Base-by-base conservation (phyloP, 495 filamentous ascomycete genomes). In the Chaetomium tenue region DNA sequence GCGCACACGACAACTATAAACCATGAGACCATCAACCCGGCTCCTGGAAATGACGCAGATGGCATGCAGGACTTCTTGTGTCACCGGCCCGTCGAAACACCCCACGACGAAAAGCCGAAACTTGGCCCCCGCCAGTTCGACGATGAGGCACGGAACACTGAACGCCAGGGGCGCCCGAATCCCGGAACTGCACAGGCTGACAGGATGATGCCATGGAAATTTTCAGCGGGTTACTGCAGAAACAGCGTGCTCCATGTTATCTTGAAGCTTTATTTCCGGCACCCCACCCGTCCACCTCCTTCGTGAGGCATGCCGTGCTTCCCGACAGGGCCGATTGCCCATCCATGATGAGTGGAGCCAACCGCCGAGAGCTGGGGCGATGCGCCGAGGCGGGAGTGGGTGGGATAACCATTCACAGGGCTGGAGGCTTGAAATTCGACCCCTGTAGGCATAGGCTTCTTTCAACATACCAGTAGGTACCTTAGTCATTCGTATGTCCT, bases 291-390 rank as follows among this genome's bases (percentile, higher is more conserved):
- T 22, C 46, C 46, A 23, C 20, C 46, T 63, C 23, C 52, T 55
- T n/a, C 37, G 46, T 20, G 8, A 18, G 23, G 33, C 23, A 51
- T 51, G 46, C 62, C 62, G 62, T 52, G 47, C 62, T 64, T 64
- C 61, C 62, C 62, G 54, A 46, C 33, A 6, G 23, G 58, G 50
- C 54, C 53, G 46, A 50, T 23, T 20, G n/a, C 18, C 33, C 33
- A 37, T 50, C 46, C 46, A 58, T 52, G 55, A 30, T 18, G 8
- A 42, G 53, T 56, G 54, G 62, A 58, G 53, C 44, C 62, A 51
- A 50, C 46, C 20, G 2, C 54, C 9, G 28, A 28, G 11, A 28
- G 3, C 39, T 8, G 48, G 51, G 48, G 55, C 20, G 44, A 47
- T 2, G 46, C 61, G 54, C 61, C 60, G 60, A 55, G 50, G 60